A percentile compares a stretch with the other conserved stretches of the same genome.
These are phyloP conservation scores for Corymbia calophylla DNA, from an alignment of 441 rosid genomes.

Conservation along the genomic window DNA sequence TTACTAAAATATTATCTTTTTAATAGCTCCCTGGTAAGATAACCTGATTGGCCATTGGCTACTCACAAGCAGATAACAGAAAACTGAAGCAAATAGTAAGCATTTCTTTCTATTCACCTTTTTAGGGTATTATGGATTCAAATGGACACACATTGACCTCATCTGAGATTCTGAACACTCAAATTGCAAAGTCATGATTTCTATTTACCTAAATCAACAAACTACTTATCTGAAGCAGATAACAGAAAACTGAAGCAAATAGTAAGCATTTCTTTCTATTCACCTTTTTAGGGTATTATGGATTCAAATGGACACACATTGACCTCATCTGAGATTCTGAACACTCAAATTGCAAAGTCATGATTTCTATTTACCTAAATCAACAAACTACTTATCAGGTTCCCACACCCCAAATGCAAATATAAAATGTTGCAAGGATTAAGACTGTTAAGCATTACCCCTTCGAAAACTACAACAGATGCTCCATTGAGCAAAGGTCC, in stretches of 20 bases:
- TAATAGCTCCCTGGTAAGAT: neutral
- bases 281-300: neutral
- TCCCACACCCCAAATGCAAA: neutral
- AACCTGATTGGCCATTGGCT: neutral
- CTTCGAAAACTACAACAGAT: slow-evolving; percentile 67
- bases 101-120: neutral
- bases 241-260: neutral
- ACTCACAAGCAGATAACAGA: neutral
- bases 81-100: neutral
- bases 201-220: neutral
- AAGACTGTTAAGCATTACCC: slow-evolving; percentile 44
- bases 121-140: neutral
- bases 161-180: neutral
- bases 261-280: neutral
- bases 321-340: neutral
- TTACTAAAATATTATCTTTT: neutral
- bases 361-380: neutral
- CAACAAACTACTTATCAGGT: neutral
- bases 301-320: neutral
- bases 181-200: neutral
- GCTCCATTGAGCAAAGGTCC: slow-evolving; percentile 99
- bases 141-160: neutral
- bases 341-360: neutral
- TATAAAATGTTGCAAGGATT: neutral
- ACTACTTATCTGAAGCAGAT: neutral